Evolutionary conservation across 805 yeast species (phyloP).

Genomic region (Zygosaccharomyces bailii): DNA sequence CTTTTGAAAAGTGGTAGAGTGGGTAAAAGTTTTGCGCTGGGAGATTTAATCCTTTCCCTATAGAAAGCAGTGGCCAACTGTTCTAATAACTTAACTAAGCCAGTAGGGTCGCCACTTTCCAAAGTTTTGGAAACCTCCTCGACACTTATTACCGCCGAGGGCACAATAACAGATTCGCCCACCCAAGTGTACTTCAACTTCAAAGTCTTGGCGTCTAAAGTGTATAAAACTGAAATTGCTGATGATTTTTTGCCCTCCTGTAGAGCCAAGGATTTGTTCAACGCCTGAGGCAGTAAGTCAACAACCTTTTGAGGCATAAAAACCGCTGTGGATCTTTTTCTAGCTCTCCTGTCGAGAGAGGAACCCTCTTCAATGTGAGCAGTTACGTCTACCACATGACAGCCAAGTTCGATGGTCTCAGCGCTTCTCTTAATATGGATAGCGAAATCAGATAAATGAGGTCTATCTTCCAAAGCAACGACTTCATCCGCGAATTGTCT

Average conservation of each 20-base stretch:
- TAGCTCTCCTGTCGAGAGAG: slow-evolving; percentile 78
- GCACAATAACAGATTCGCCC: slow-evolving; percentile 65
- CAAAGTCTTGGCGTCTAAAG: slow-evolving; percentile 65
- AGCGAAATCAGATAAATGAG: slow-evolving; percentile 63
- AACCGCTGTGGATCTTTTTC: slow-evolving; percentile 86
- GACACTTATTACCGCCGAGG: slow-evolving; percentile 41
- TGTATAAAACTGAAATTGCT: slow-evolving; percentile 75
- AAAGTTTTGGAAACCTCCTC: slow-evolving; percentile 23
- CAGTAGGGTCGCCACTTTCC: slow-evolving; percentile 9
- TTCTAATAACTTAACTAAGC: slow-evolving; percentile 19
- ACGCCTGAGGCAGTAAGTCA: slow-evolving; percentile 62
- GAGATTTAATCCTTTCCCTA: slow-evolving; percentile 23
- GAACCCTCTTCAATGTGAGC: slow-evolving; percentile 70
- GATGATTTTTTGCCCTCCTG: slow-evolving; percentile 56
- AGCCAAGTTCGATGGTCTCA: slow-evolving; percentile 67
- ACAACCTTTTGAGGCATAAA: slow-evolving; percentile 73
- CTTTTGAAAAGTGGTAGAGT: slow-evolving; percentile 68
- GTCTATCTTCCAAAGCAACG: slow-evolving; percentile 35
- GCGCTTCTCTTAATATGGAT: slow-evolving; percentile 67
- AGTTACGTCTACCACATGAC: slow-evolving; percentile 80
- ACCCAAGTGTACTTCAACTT: slow-evolving; percentile 75
- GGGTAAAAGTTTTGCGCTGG: slow-evolving; percentile 24
- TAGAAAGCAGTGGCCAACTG: slow-evolving; percentile 29
- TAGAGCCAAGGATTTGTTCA: slow-evolving; percentile 61
- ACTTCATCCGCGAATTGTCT: slow-evolving; percentile 27